A percentile compares a stretch with the other conserved stretches of the same genome.
Evolutionary conservation across 2,329 filamentous ascomycete genomes (phyloP).

Genomic region (Clarireedia homoeocarpa): DNA sequence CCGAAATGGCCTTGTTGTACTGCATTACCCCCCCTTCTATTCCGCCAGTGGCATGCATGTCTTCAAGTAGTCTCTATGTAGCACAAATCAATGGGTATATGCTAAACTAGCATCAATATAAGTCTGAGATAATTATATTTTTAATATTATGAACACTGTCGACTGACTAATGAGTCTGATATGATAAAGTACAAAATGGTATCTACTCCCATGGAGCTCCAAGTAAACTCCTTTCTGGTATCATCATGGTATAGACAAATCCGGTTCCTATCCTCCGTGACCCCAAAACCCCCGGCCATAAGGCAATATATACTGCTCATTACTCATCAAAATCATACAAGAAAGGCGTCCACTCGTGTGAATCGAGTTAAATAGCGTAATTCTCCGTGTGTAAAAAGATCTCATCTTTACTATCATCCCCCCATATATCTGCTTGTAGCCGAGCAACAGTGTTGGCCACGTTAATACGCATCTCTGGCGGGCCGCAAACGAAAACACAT

Average conservation of each 20-base stretch:
- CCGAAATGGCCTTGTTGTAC: conserved; percentile 3
- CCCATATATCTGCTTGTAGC: conserved; percentile 78
- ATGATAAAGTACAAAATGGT: conserved; percentile 4
- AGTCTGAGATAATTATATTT: conserved; percentile 1
- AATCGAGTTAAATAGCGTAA: conserved; percentile 62
- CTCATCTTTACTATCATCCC: conserved; percentile 71
- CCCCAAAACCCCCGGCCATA: not conserved
- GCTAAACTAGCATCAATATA: not conserved
- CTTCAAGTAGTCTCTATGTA: not conserved
- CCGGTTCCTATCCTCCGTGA: not conserved
- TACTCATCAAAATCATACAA: not conserved
- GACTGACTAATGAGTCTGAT: not conserved
- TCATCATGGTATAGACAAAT: not conserved
- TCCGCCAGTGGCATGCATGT: not conserved
- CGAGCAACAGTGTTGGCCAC: conserved; percentile 79
- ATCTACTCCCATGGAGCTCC: not conserved
- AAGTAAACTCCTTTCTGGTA: not conserved
- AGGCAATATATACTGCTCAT: conserved; percentile 1
- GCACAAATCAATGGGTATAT: not conserved
- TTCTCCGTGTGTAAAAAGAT: conserved; percentile 94
- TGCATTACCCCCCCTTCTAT: not conserved
- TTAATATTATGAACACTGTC: conserved; percentile 3
- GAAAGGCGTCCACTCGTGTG: not conserved
- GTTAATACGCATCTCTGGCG: conserved; percentile 76
- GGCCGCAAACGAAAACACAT: conserved; percentile 89